These are phyloP conservation scores for Candida fluviatilis DNA, from an alignment of 805 yeast genomes.

Conservation along the genomic window DNA sequence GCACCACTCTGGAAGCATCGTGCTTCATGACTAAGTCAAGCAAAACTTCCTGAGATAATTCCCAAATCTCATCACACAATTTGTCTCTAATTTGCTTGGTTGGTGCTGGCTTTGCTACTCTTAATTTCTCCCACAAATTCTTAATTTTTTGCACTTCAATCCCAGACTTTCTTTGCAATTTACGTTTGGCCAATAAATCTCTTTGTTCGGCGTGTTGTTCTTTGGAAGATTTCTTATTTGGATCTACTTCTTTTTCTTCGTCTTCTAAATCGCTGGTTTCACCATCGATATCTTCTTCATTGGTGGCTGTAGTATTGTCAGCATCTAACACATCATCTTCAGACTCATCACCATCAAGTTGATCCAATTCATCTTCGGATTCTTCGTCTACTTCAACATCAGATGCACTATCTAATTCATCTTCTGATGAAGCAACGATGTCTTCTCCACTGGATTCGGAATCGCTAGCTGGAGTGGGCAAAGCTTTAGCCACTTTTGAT, in stretches of 20 bases:
- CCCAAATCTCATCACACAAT: constrained; percentile 82
- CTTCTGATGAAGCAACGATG: constrained; percentile 9
- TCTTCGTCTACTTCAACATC: constrained; percentile 21
- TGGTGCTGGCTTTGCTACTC: constrained; percentile 79
- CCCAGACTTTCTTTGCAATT: constrained; percentile 84
- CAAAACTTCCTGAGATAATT: constrained; percentile 67
- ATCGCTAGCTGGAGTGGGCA: constrained; percentile 17
- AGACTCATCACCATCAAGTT: constrained; percentile 26
- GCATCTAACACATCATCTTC: constrained; percentile 18
- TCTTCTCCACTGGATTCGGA: constrained; percentile 12
- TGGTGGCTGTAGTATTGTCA: constrained; percentile 13
- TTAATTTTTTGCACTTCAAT: constrained; percentile 79
- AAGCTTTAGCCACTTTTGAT: constrained; percentile 26
- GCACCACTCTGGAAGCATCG: constrained; percentile 94
- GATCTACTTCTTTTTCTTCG: constrained; percentile 24
- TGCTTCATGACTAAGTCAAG: constrained; percentile 89
- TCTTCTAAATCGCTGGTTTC: constrained; percentile 21
- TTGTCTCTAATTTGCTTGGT: constrained; percentile 74
- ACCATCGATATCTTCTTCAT: constrained; percentile 18
- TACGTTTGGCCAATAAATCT: constrained; percentile 73
- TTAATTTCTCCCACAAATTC: constrained; percentile 82
- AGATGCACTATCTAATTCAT: constrained; percentile 15
- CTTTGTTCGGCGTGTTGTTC: constrained; percentile 83
- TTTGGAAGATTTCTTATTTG: constrained; percentile 48
- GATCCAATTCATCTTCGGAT: constrained; percentile 19